Evolutionary conservation across 345 rosid species (phyloP).

Genomic region (Lepidium sativum): DNA sequence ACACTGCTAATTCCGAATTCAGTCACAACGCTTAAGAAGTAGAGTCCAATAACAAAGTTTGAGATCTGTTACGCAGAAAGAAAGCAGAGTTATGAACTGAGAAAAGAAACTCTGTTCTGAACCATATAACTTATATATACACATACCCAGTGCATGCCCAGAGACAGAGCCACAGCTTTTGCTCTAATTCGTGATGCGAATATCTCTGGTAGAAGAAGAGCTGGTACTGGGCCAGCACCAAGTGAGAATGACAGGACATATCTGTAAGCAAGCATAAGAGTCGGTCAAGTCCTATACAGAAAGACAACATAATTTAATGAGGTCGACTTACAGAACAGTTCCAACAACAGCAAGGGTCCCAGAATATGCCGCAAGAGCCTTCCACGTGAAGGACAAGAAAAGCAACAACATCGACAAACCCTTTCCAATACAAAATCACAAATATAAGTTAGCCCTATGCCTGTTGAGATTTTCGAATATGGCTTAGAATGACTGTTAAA

Average conservation of each 20-base stretch:
- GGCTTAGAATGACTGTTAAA: background rate
- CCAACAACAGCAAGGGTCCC: constrained; percentile 89
- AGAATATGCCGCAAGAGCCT: constrained; percentile 82
- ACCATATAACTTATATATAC: background rate
- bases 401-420: constrained; percentile 91
- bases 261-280: constrained; percentile 31
- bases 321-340: constrained; percentile 77
- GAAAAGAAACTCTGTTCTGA: background rate
- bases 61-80: constrained; percentile 46
- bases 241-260: constrained; percentile 94
- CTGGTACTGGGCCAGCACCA: constrained; percentile 99
- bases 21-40: constrained; percentile 83
- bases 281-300: background rate
- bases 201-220: constrained; percentile 94
- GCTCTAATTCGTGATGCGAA: constrained; percentile 96
- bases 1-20: constrained; percentile 90
- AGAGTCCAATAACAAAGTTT: constrained; percentile 86
- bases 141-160: constrained; percentile 97
- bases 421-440: constrained; percentile 28
- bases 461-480: background rate
- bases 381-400: constrained; percentile 92
- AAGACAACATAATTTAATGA: background rate
- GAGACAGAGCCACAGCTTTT: constrained; percentile 86
- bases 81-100: background rate
- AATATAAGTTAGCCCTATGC: background rate